Evolutionary conservation across 345 rosid genomes (phyloP).

Genomic region (Laguncularia racemosa): DNA sequence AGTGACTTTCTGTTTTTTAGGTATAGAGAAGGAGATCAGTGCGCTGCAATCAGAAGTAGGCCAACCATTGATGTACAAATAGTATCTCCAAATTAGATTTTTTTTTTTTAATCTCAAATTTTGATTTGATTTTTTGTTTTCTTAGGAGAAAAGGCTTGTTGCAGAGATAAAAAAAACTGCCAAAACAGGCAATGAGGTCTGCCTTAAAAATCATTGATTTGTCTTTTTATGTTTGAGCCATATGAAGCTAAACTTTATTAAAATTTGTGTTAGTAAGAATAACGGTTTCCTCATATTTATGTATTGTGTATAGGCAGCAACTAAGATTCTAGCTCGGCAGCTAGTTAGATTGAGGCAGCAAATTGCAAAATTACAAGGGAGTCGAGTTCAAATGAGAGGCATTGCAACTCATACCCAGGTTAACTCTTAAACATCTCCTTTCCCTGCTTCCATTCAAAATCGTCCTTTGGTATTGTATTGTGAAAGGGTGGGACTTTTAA

Average conservation of each 20-base stretch:
- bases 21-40: constrained; percentile 86
- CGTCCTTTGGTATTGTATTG: not conserved
- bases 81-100: not conserved
- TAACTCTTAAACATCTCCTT: not conserved
- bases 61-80: constrained; percentile 6
- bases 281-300: not conserved
- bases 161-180: constrained; percentile 92
- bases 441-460: not conserved
- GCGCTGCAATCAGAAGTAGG: constrained; percentile 79
- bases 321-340: constrained; percentile 83
- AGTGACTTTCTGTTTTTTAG: constrained; percentile 29
- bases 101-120: not conserved
- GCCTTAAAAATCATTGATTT: not conserved
- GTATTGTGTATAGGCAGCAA: constrained; percentile 49
- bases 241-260: not conserved
- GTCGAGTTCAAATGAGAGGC: constrained; percentile 99
- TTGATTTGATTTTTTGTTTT: constrained; percentile 13
- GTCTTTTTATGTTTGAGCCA: not conserved
- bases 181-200: constrained; percentile 90
- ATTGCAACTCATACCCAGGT: constrained; percentile 98
- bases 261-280: not conserved
- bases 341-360: constrained; percentile 87
- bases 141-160: constrained; percentile 89
- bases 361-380: constrained; percentile 81
- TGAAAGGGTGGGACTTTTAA: constrained; percentile 4